Percentiles rank a stretch among this genome's conserved stretches.
phyloP scores from a whole-genome alignment of 768 basidiomycete genomes.

The Punctularia strigosozonata region DNA sequence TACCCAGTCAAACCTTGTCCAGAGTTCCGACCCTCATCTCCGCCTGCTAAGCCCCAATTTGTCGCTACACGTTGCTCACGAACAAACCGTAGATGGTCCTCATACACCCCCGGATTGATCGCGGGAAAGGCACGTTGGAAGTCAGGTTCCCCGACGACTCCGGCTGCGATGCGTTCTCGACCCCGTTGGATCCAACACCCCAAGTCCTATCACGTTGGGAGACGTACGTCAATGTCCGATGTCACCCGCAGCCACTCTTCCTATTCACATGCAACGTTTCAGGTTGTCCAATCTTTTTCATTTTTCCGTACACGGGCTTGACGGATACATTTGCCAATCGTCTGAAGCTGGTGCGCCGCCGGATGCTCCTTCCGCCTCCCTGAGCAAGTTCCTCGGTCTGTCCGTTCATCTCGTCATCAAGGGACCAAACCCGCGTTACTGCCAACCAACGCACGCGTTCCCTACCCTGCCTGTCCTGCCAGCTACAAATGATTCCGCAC shows the following conservation, averaged over 20 bases:
- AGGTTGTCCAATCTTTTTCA: no score
- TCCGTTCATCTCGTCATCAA: constrained; percentile 58
- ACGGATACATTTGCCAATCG: constrained; percentile 56
- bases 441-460: constrained; percentile 38
- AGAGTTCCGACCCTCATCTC: no score
- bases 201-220: constrained; percentile 41
- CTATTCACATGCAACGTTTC: no score
- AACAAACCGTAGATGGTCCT: constrained; percentile 50
- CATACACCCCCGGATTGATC: constrained; percentile 45
- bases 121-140: constrained; percentile 35
- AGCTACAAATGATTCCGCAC: no score
- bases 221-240: constrained; percentile 31
- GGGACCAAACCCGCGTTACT: constrained; percentile 41
- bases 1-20: no score
- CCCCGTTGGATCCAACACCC: constrained; percentile 45
- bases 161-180: constrained; percentile 41
- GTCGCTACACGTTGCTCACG: background rate
- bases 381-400: constrained; percentile 51
- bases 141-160: constrained; percentile 52
- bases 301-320: constrained; percentile 31
- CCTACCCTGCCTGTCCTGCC: constrained; percentile 52
- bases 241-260: no score
- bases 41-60: background rate
- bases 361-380: constrained; percentile 35
- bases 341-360: constrained; percentile 13